Evolutionary conservation across 192 early-diverging fungal genomes (phyloP).

Genomic region (Umbelopsis sp.): DNA sequence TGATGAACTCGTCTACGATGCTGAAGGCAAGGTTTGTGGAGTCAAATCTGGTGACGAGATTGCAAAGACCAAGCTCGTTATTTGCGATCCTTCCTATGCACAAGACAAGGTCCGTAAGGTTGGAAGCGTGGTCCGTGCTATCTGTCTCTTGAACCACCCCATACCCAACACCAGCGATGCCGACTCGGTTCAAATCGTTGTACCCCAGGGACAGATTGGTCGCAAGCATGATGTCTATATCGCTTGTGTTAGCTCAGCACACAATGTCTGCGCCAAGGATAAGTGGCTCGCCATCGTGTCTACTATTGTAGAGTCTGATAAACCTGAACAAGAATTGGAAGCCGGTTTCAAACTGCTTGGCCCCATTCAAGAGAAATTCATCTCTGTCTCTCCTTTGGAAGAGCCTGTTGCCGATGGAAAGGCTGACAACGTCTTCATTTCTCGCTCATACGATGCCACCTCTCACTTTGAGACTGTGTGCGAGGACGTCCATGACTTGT

Average conservation of each 20-base stretch:
- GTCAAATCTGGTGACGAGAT: conserved; percentile 87
- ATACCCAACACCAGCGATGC: conserved; percentile 86
- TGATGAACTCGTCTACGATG: conserved; percentile 86
- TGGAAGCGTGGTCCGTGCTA: conserved; percentile 91
- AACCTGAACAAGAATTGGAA: conserved; percentile 90
- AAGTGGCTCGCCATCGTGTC: conserved; percentile 96
- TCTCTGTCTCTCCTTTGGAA: conserved; percentile 80
- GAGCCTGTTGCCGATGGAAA: conserved; percentile 88
- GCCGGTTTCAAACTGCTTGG: conserved; percentile 90
- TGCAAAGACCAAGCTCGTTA: conserved; percentile 84
- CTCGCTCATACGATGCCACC: conserved; percentile 96
- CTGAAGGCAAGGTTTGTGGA: conserved; percentile 83
- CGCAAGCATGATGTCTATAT: conserved; percentile 97
- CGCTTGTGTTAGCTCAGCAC: conserved; percentile 83
- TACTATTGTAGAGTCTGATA: conserved; percentile 90
- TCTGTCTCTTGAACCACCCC: conserved; percentile 91
- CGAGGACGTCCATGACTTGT: conserved; percentile 94
- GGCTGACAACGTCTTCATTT: conserved; percentile 84
- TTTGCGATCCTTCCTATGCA: conserved; percentile 97
- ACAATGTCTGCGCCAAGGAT: conserved; percentile 91
- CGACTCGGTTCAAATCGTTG: conserved; percentile 94
- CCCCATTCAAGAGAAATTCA: conserved; percentile 89
- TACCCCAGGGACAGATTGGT: conserved; percentile 96
- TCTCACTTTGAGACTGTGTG: conserved; percentile 99
- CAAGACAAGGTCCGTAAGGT: conserved; percentile 76